Percentiles rank a stretch among this genome's conserved stretches.
Evolutionary conservation across 2,329 filamentous ascomycete species (phyloP).

Genomic region (Alternaria solani): DNA sequence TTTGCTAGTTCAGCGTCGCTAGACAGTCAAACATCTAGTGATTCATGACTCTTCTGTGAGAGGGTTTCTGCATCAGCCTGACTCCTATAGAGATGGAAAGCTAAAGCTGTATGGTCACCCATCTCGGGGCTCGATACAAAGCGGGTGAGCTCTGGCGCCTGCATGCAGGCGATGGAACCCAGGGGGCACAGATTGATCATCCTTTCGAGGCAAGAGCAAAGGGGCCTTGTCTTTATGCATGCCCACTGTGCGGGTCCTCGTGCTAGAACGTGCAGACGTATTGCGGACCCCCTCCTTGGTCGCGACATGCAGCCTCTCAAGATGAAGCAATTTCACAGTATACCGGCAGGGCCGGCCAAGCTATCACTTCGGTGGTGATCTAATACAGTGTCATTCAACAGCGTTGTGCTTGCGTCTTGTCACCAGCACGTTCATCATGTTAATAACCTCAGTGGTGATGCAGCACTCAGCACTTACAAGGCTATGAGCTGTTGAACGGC

Average conservation of each 20-base stretch:
- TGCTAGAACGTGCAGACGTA: slow-evolving; percentile 14
- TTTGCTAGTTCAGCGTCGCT: slow-evolving; percentile 7
- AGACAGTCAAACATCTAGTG: slow-evolving; percentile 18
- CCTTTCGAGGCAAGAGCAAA: slow-evolving; percentile 30
- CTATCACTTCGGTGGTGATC: slow-evolving; percentile 19
- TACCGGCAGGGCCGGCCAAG: slow-evolving; percentile 32
- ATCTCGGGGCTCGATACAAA: slow-evolving; percentile 19
- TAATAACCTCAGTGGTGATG: slow-evolving; percentile 20
- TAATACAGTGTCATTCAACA: too few species aligned
- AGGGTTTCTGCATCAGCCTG: slow-evolving; percentile 3
- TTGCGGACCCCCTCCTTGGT: slow-evolving; percentile 21
- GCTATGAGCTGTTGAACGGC: slow-evolving; percentile 30
- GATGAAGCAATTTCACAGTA: slow-evolving; percentile 24
- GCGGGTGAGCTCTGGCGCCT: slow-evolving; percentile 16
- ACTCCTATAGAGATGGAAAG: slow-evolving; percentile 11
- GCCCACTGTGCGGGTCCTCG: slow-evolving; percentile 30
- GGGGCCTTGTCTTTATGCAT: slow-evolving; percentile 40
- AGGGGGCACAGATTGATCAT: slow-evolving; percentile 24
- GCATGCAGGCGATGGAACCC: slow-evolving; percentile 33
- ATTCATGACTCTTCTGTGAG: slow-evolving; percentile 3
- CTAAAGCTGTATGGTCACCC: slow-evolving; percentile 13
- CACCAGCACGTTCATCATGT: too few species aligned
- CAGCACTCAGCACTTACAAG: slow-evolving; percentile 14
- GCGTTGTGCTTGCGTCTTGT: too few species aligned
- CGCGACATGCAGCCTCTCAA: slow-evolving; percentile 23